Base-by-base conservation (phyloP, 805 yeast species). In the Ogataea methanolica region DNA sequence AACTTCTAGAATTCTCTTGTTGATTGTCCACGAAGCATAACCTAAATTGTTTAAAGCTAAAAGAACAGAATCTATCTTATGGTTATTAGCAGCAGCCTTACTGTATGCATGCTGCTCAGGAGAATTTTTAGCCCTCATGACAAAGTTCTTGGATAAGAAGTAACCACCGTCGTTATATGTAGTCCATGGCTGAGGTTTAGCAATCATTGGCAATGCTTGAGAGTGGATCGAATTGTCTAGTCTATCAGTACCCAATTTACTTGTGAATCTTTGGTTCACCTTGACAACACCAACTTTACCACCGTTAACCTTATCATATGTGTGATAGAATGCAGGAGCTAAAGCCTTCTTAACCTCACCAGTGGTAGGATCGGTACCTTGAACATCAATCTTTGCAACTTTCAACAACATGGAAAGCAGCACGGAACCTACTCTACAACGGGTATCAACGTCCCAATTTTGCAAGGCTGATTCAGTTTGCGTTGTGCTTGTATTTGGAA, bases 41-140 rank as follows among this genome's bases (percentile, higher is more conserved):
- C 98, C 98, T 46, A 92, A 68, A 14, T 86, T 92, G 61, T 89
- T 90, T 50, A 91, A 72, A 4, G 97, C 98, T 43, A 79, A 76
- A 59, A 83, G 86, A 15, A 94, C 85, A 14, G 73, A 67, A 37
- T 79, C 80, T 50, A 94, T 68, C 42, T 78, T 79, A 9, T 82
- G 79, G 26, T 83, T 74, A 29, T 80, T 82, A 9, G 89, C 79
- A 2, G 97, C 96, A 0, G 95, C 94, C 58, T 81, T 84, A 43
- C 92, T 73, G 61, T 94, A 94, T 0, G 96, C 97, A 23, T 76
- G 66, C 53, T 94, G 97, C 66, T 94, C 99, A 1, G 94, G 88
- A 1, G 95, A 80, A 57, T 87, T 91, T 58, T 79, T 86, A 15
- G 88, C 78, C 62, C 98, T 78, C 56, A 94, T 79, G 36, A 94